phyloP scores from a whole-genome alignment of 768 basidiomycete species.

The Tylopilus balloui region DNA sequence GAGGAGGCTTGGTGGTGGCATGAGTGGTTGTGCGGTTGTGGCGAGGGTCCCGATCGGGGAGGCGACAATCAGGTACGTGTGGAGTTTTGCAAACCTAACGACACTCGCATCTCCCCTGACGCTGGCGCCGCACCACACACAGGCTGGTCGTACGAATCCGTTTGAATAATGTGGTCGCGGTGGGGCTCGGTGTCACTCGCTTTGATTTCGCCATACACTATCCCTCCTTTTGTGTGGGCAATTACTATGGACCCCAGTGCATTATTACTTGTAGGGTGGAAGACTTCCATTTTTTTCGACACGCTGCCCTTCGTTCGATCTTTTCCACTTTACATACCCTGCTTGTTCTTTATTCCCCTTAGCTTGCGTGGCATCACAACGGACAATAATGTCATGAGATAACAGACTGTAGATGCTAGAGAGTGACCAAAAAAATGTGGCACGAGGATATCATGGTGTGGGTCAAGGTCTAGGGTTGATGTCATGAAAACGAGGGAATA shows the following conservation, averaged over 20 bases:
- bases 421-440: not conserved
- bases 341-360: constrained; percentile 18
- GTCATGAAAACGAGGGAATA: not conserved
- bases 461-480: not conserved
- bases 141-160: constrained; percentile 76
- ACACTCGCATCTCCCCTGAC: not conserved
- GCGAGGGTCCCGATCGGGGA: constrained; percentile 68
- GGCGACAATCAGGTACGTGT: constrained; percentile 64
- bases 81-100: not conserved
- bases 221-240: not conserved
- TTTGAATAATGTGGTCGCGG: constrained; percentile 33
- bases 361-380: constrained; percentile 5
- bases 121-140: constrained; percentile 23
- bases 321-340: constrained; percentile 19
- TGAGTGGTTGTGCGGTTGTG: constrained; percentile 80
- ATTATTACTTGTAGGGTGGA: constrained; percentile 9
- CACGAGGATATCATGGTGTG: not conserved
- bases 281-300: not conserved
- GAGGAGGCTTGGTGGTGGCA: constrained; percentile 70
- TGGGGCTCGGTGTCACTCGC: not conserved
- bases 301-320: constrained; percentile 5
- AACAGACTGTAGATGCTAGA: constrained; percentile 16
- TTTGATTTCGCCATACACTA: constrained; percentile 9
- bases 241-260: constrained; percentile 11
- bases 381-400: constrained; percentile 13